Evolutionary conservation across 805 yeast species (phyloP).

Genomic region (Lachancea cidri): DNA sequence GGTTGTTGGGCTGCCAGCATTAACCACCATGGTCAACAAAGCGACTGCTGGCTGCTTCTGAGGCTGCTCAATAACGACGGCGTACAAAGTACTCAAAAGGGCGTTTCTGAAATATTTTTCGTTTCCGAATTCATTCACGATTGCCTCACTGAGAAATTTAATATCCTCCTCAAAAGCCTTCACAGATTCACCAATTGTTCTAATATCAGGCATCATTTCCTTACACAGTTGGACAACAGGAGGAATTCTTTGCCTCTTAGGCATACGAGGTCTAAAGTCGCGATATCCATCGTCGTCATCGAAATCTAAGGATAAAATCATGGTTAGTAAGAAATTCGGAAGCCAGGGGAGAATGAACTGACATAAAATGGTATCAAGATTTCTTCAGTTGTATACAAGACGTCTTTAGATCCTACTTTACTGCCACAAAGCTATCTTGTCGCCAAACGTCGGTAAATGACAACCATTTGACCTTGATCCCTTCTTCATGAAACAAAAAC

Average conservation of each 20-base stretch:
- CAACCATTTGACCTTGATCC: too few relatives aligned
- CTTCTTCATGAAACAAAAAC: too few relatives aligned
- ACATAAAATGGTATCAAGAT: background rate
- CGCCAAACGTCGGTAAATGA: background rate
- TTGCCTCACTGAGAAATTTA: conserved; percentile 62
- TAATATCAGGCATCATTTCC: conserved; percentile 45
- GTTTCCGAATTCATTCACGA: conserved; percentile 58
- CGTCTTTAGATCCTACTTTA: background rate
- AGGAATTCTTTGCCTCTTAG: conserved; percentile 36
- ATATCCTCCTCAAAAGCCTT: conserved; percentile 54
- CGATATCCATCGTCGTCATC: conserved; percentile 30
- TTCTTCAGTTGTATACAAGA: background rate
- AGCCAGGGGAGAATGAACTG: too few relatives aligned
- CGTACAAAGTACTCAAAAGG: conserved; percentile 57
- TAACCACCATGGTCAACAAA: conserved; percentile 59
- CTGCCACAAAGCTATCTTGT: background rate
- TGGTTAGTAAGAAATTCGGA: conserved; percentile 7
- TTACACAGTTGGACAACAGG: conserved; percentile 44
- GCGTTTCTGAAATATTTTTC: conserved; percentile 56
- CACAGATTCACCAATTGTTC: conserved; percentile 54
- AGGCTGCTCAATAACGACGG: conserved; percentile 82
- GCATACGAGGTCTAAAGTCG: conserved; percentile 29
- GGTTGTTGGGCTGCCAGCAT: conserved; percentile 55
- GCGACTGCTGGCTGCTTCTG: conserved; percentile 76
- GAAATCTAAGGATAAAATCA: conserved; percentile 22